Base-by-base conservation (phyloP, 2,329 filamentous ascomycete species). In the Epichloe baconii region DNA sequence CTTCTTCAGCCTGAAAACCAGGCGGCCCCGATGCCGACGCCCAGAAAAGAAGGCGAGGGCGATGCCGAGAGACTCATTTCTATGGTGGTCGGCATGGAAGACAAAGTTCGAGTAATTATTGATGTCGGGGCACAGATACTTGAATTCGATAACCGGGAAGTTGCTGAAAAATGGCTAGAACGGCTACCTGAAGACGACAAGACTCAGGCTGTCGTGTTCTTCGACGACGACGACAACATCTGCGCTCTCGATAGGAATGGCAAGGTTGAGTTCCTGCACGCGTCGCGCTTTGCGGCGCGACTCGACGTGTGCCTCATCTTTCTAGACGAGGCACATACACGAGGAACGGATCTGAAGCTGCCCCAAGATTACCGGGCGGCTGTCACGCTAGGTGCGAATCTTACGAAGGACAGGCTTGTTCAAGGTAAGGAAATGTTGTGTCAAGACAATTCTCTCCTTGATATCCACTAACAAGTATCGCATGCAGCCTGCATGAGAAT, bases 91-190 rank as follows among this genome's bases (percentile, higher is more conserved):
- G 44, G 44, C 0, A 62, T 77, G 44, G 43, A 67, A 0, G 65
- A 67, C 0, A 60, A 65, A 0, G 68, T 77, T 0, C 71, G 74
- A 0, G 82, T 88, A 0, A 74, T 89, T 1, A 68, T 89, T 0
- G 84, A 89, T 55, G 83, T 85, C 0, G 85, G 85, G 0, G 84
- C 85, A 0, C 79, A 83, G 47, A 76, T 89, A 5, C 62, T 89
- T 0, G 83, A 88, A 34, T 63, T 82, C 0, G 70, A 66, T 15
- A 87, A 87, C 54, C 3, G 65, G 0, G 64, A 74, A 3, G 69
- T 86, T 3, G 77, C 79, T 0, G 55, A 56, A 7, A 51, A 56
- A 1, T 86, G 82, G 82, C 59, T 87, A 3, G 36, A 52, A 1
- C 8, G 36, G 5, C 46, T 53, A 1, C 11, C 45, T 2, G 49